Conservation (phyloP, 768 basidiomycete genomes). For the Neoboletus subvelutipes region DNA sequence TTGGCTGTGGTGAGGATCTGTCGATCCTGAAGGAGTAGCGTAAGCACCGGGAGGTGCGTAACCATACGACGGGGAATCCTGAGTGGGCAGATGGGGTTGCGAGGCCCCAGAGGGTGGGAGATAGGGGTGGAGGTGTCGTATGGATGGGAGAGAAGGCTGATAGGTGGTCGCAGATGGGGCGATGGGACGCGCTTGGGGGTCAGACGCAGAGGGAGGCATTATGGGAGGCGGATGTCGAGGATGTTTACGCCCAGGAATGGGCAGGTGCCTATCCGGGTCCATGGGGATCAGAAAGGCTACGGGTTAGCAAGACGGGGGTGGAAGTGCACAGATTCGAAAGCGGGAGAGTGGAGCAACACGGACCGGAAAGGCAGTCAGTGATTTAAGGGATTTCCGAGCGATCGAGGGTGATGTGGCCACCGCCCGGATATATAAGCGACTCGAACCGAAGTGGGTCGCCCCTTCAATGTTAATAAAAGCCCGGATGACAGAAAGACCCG, state of each 20-base stretch:
- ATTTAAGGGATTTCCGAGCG: conserved; percentile 24
- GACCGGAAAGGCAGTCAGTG: conserved; percentile 22
- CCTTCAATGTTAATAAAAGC: conserved; percentile 27
- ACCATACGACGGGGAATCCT: conserved; percentile 27
- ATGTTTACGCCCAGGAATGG: conserved; percentile 33
- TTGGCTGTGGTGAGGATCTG: conserved; percentile 27
- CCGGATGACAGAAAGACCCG: conserved; percentile 30
- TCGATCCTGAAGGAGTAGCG: conserved; percentile 25
- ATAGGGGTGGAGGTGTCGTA: conserved; percentile 66
- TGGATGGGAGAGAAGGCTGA: conserved; percentile 54
- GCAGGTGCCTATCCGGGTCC: conserved; percentile 40
- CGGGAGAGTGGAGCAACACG: conserved; percentile 22
- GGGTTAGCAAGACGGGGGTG: conserved; percentile 20
- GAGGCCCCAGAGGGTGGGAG: conserved; percentile 49
- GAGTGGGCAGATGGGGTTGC: conserved; percentile 28
- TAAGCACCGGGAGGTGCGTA: conserved; percentile 26
- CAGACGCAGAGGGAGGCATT: conserved; percentile 27
- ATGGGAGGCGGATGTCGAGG: conserved; percentile 27
- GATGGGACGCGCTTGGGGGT: conserved; percentile 29
- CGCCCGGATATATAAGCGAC: conserved; percentile 28
- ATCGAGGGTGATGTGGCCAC: conserved; percentile 28
- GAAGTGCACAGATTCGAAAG: conserved; percentile 16
- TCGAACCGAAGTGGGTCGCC: conserved; percentile 29
- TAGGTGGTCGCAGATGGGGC: conserved; percentile 22
- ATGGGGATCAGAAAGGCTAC: conserved; percentile 19